These are phyloP conservation scores for Amanita brunnescens DNA, from an alignment of 768 basidiomycete genomes.

Conservation along the genomic window DNA sequence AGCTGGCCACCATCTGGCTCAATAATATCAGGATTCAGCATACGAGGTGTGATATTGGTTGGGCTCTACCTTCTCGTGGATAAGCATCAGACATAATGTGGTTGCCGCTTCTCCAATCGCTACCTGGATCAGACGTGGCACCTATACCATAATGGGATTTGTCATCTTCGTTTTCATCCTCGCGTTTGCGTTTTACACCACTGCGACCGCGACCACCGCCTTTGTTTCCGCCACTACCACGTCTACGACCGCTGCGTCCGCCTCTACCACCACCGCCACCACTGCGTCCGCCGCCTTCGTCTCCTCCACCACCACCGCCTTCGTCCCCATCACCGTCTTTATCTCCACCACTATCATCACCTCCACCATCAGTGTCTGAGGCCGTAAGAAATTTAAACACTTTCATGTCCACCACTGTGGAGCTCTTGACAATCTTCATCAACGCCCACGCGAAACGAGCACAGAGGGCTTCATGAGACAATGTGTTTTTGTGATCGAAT, in stretches of 20 bases:
- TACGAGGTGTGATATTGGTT: not conserved
- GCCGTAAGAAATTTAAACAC: not conserved
- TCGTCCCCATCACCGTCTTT: not conserved
- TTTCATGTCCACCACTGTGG: not conserved
- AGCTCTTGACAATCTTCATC: slow-evolving; percentile 5
- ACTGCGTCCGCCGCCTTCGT: not conserved
- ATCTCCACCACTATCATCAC: not conserved
- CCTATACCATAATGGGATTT: no score
- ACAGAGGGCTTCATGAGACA: slow-evolving; percentile 9
- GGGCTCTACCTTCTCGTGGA: not conserved
- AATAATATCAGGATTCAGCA: not conserved
- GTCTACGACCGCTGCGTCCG: no score
- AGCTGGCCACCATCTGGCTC: not conserved
- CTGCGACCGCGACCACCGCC: not conserved
- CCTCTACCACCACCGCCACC: not conserved
- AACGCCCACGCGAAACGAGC: slow-evolving; percentile 15
- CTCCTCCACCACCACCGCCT: not conserved
- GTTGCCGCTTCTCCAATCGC: no score
- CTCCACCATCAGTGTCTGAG: not conserved
- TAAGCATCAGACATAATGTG: no score
- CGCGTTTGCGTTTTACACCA: no score
- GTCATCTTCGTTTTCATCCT: no score
- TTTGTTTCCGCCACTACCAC: not conserved
- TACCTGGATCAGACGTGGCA: no score
- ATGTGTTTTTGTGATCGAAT: slow-evolving; percentile 8